Conservation (phyloP, 805 yeast species). For the Sugiyamaella valdiviana region DNA sequence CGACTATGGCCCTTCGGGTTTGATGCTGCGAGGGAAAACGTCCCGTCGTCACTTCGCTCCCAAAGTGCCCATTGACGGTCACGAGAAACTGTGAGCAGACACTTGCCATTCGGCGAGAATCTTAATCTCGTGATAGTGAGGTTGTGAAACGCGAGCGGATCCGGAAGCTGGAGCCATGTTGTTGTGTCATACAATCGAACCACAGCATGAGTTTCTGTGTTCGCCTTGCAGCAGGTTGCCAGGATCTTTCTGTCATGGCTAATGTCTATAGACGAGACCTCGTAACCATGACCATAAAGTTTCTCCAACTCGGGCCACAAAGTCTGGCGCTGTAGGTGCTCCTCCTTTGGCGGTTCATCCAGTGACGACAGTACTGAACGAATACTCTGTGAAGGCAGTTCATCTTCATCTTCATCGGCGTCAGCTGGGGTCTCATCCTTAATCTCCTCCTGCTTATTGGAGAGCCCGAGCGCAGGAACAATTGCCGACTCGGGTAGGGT, state of each 20-base stretch:
- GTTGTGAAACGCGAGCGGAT: conserved; percentile 60
- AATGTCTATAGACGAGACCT: conserved; percentile 70
- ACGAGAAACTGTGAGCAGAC: conserved; percentile 72
- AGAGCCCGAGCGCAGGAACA: conserved; percentile 86
- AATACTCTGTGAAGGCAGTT: conserved; percentile 19
- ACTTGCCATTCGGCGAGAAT: conserved; percentile 63
- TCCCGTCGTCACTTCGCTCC: conserved; percentile 41
- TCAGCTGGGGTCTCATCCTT: conserved; percentile 39
- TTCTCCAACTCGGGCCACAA: conserved; percentile 94
- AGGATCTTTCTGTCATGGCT: conserved; percentile 56
- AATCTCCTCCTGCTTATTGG: conserved; percentile 72
- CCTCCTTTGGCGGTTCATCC: conserved; percentile 73
- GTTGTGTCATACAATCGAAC: conserved; percentile 64
- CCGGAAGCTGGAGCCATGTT: conserved; percentile 57
- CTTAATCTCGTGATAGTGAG: conserved; percentile 79
- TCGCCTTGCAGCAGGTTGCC: conserved; percentile 91
- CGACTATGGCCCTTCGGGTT: conserved; percentile 78
- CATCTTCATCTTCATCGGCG: conserved; percentile 36
- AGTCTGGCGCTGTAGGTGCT: conserved; percentile 83
- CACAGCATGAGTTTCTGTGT: conserved; percentile 76
- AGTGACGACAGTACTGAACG: conserved; percentile 31
- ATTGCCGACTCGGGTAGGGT: conserved; percentile 76
- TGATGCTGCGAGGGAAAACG: conserved; percentile 35
- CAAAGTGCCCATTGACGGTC: conserved; percentile 83
- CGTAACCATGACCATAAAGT: conserved; percentile 96